Percentiles rank a stretch among this genome's conserved stretches.
Conservation (phyloP, 495 filamentous ascomycete genomes). For the Neurospora tetraspora region DNA sequence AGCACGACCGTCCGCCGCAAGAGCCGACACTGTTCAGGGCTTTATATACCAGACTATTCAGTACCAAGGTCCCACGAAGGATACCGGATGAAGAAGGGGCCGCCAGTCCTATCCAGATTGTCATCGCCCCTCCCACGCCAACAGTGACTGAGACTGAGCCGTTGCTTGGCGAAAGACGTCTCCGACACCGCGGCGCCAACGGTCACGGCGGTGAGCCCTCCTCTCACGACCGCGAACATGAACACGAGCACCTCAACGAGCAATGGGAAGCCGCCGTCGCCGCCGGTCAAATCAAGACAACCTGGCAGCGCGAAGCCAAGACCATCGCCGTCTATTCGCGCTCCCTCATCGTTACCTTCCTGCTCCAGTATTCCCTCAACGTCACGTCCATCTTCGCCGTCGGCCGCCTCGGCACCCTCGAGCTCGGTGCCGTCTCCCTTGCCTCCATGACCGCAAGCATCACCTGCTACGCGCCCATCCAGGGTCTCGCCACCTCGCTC, state of each 20-base stretch:
- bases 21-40: constrained; percentile 13
- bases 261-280: constrained; percentile 79
- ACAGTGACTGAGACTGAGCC: constrained; percentile 30
- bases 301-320: constrained; percentile 75
- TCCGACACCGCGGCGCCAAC: background rate
- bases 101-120: constrained; percentile 7
- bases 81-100: constrained; percentile 24
- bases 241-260: constrained; percentile 32
- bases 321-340: constrained; percentile 48
- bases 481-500: constrained; percentile 59
- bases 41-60: constrained; percentile 35
- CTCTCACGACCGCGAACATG: constrained; percentile 1
- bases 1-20: constrained; percentile 32
- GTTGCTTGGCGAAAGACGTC: constrained; percentile 15
- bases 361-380: constrained; percentile 68
- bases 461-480: constrained; percentile 61
- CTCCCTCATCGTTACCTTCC: constrained; percentile 56
- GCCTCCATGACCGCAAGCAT: constrained; percentile 69
- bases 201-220: background rate
- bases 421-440: constrained; percentile 54
- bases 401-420: constrained; percentile 50
- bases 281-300: constrained; percentile 67
- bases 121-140: constrained; percentile 5
- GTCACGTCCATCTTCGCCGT: constrained; percentile 60
- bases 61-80: constrained; percentile 31